Conservation (phyloP, 2,329 filamentous ascomycete species). For the Colletotrichum sansevieriae region DNA sequence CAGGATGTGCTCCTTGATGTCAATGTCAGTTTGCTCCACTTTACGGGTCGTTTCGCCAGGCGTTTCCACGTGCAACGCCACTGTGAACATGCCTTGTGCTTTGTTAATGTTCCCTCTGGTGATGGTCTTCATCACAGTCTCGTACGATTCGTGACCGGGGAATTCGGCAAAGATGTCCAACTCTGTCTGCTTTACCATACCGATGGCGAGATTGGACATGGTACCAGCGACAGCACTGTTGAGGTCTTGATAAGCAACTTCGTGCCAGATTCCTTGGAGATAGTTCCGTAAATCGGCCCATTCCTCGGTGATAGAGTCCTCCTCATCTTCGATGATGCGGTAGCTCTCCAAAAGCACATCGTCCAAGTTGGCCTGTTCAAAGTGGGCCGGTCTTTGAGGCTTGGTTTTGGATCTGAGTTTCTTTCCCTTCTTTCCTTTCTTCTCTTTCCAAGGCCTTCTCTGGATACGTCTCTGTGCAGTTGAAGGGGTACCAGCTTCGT, state of each 20-base stretch:
- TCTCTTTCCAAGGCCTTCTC: conserved; percentile 40
- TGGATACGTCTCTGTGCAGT: conserved; percentile 27
- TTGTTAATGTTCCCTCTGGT: conserved; percentile 54
- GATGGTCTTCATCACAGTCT: conserved; percentile 57
- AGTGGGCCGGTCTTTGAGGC: conserved; percentile 1
- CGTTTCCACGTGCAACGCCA: conserved; percentile 29
- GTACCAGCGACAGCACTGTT: conserved; percentile 60
- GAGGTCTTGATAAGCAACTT: conserved; percentile 59
- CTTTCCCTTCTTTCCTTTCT: conserved; percentile 39
- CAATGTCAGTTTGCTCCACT: conserved; percentile 46
- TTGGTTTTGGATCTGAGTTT: conserved; percentile 43
- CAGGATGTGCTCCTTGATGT: conserved; percentile 59
- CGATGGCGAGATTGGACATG: conserved; percentile 56
- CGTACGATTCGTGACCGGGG: conserved; percentile 58
- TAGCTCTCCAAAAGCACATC: conserved; percentile 60
- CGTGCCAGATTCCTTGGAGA: conserved; percentile 56
- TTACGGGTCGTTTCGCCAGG: not conserved
- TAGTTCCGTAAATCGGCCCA: conserved; percentile 54
- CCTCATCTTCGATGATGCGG: conserved; percentile 56
- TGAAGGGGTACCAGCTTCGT: not conserved
- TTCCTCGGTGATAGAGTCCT: conserved; percentile 53
- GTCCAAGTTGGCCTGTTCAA: conserved; percentile 45
- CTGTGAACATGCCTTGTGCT: conserved; percentile 45
- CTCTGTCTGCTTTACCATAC: conserved; percentile 55
- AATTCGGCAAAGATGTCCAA: conserved; percentile 59